Conservation (phyloP, 768 basidiomycete genomes). For the Leccinum boreale region DNA sequence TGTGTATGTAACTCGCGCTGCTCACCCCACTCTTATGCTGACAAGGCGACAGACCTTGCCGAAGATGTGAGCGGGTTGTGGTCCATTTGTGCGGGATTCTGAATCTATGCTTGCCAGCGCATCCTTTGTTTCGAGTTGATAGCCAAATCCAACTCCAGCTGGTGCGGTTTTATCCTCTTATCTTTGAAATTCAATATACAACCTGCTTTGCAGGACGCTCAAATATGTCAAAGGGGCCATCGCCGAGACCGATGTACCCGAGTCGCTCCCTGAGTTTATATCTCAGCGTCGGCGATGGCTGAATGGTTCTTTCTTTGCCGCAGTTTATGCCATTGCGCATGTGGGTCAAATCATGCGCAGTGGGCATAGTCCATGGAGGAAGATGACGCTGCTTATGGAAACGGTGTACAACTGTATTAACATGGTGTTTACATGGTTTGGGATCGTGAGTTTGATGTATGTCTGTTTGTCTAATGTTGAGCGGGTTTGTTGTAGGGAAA, state of each 20-base stretch:
- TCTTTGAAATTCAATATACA: background rate
- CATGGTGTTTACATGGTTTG: slow-evolving; percentile 91
- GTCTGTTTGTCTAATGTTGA: background rate
- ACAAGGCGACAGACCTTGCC: slow-evolving; percentile 62
- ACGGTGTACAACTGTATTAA: slow-evolving; percentile 86
- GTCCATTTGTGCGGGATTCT: background rate
- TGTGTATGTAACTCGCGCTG: slow-evolving; percentile 58
- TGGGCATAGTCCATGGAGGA: slow-evolving; percentile 70
- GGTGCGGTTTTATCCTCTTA: slow-evolving; percentile 43
- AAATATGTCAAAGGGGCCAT: slow-evolving; percentile 94
- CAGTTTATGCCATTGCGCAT: slow-evolving; percentile 90
- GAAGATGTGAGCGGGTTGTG: slow-evolving; percentile 62
- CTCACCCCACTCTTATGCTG: slow-evolving; percentile 1
- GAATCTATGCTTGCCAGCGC: slow-evolving; percentile 46
- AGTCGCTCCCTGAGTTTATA: slow-evolving; percentile 90
- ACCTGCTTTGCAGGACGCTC: slow-evolving; percentile 64
- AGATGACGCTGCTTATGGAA: slow-evolving; percentile 71
- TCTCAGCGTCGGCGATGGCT: slow-evolving; percentile 86
- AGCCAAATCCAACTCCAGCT: slow-evolving; percentile 73
- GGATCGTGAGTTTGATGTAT: slow-evolving; percentile 54
- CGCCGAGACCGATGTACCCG: slow-evolving; percentile 93
- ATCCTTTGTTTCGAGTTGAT: slow-evolving; percentile 81
- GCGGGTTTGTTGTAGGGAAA: slow-evolving; percentile 59
- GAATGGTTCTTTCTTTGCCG: slow-evolving; percentile 93
- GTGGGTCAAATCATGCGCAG: slow-evolving; percentile 35